phyloP scores from a whole-genome alignment of 1,139 yeast genomes.

The Barnettozyma hawaiiensis region DNA sequence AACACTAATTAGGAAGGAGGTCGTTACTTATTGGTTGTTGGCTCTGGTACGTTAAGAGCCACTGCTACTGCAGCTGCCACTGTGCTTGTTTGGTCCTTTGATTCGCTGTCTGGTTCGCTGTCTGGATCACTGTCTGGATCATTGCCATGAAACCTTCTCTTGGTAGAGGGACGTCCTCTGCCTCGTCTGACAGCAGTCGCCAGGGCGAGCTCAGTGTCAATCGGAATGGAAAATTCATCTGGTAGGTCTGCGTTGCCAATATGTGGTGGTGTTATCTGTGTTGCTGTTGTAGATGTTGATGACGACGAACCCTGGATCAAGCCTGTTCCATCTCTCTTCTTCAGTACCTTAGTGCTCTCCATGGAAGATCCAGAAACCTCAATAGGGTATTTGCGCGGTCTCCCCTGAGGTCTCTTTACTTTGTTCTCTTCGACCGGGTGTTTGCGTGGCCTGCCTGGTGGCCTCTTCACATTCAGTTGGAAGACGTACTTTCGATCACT shows the following conservation, averaged over 20 bases:
- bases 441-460: constrained; percentile 46
- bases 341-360: constrained; percentile 2
- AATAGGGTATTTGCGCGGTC: constrained; percentile 23
- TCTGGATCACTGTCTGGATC: no score
- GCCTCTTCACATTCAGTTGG: constrained; percentile 22
- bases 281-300: constrained; percentile 1
- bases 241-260: not conserved
- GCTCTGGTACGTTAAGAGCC: constrained; percentile 6
- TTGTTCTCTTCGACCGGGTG: constrained; percentile 44
- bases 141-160: constrained; percentile 12
- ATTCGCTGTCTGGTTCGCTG: not conserved
- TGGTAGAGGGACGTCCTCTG: constrained; percentile 10
- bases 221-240: constrained; percentile 8
- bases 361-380: constrained; percentile 7
- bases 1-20: not conserved
- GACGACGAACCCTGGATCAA: not conserved
- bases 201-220: constrained; percentile 15
- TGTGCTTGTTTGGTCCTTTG: constrained; percentile 4
- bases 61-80: constrained; percentile 12
- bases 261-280: not conserved
- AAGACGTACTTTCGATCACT: constrained; percentile 17
- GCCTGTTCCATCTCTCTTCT: constrained; percentile 5
- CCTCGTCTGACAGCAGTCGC: constrained; percentile 10
- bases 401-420: constrained; percentile 27
- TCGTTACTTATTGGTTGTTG: not conserved